A percentile compares a stretch with the other conserved stretches of the same genome.
Conservation (phyloP, 345 rosid genomes). For the Schrenkiella parvula region DNA sequence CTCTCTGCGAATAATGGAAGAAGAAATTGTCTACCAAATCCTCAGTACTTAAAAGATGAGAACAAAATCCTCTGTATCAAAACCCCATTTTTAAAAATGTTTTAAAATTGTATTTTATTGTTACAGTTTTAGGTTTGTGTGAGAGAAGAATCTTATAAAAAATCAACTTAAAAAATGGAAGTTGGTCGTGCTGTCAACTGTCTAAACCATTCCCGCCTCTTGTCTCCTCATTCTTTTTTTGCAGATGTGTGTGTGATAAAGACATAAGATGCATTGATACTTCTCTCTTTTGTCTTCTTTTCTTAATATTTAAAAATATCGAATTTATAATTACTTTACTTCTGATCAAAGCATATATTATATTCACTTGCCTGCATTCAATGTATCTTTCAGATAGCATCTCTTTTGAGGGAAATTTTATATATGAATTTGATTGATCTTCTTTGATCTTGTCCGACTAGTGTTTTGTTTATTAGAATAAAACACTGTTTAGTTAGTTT, state of each 20-base stretch:
- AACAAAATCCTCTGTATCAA: slow-evolving; percentile 24
- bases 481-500: background rate
- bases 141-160: slow-evolving; percentile 21
- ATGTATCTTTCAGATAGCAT: slow-evolving; percentile 22
- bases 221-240: slow-evolving; percentile 4
- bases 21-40: slow-evolving; percentile 21
- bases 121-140: slow-evolving; percentile 4
- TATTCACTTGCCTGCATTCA: slow-evolving; percentile 11
- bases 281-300: slow-evolving; percentile 11
- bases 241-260: slow-evolving; percentile 12
- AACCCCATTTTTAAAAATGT: background rate
- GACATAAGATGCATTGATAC: slow-evolving; percentile 28
- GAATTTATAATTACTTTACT: slow-evolving; percentile 1
- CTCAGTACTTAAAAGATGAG: slow-evolving; percentile 16
- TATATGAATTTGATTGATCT: slow-evolving; percentile 6
- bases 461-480: background rate
- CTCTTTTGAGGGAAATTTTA: background rate
- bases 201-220: slow-evolving; percentile 24
- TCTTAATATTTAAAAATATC: background rate
- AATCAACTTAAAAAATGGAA: slow-evolving; percentile 17
- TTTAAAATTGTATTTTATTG: background rate
- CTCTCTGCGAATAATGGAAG: slow-evolving; percentile 29
- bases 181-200: slow-evolving; percentile 28
- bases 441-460: slow-evolving; percentile 6
- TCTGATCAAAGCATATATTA: background rate